A percentile compares a stretch with the other conserved stretches of the same genome.
Conservation (phyloP, 768 basidiomycete genomes). For the Leucocoprinus sp. region DNA sequence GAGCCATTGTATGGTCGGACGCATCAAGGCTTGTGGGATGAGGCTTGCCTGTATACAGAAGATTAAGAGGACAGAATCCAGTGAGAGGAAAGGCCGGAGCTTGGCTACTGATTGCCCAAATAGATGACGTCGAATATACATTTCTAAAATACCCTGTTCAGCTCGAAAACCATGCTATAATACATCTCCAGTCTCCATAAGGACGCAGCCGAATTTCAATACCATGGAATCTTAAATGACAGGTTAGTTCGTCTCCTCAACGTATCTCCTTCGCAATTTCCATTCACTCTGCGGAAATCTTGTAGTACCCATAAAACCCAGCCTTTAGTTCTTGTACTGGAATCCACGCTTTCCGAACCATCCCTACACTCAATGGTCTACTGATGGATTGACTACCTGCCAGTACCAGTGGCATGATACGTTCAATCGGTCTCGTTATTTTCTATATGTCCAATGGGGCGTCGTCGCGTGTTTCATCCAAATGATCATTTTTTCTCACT, state of each 20-base stretch:
- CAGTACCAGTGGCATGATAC: too few species aligned
- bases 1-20: conserved; percentile 36
- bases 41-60: not conserved
- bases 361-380: conserved; percentile 25
- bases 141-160: too few species aligned
- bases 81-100: not conserved
- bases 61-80: not conserved
- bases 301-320: conserved; percentile 24
- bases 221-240: too few species aligned
- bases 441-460: too few species aligned
- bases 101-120: not conserved
- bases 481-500: too few species aligned
- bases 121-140: too few species aligned
- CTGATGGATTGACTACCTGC: too few species aligned
- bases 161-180: conserved; percentile 31
- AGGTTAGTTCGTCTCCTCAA: conserved; percentile 15
- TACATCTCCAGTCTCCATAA: conserved; percentile 27
- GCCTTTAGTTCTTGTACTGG: conserved; percentile 21
- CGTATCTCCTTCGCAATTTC: conserved; percentile 31
- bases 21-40: conserved; percentile 33
- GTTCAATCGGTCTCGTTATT: too few species aligned
- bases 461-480: too few species aligned
- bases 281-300: conserved; percentile 23
- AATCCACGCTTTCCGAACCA: conserved; percentile 29
- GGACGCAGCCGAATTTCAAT: too few species aligned